Conservation (phyloP, 1,284 basidiomycete genomes). For the Mycosarcoma maydis region DNA sequence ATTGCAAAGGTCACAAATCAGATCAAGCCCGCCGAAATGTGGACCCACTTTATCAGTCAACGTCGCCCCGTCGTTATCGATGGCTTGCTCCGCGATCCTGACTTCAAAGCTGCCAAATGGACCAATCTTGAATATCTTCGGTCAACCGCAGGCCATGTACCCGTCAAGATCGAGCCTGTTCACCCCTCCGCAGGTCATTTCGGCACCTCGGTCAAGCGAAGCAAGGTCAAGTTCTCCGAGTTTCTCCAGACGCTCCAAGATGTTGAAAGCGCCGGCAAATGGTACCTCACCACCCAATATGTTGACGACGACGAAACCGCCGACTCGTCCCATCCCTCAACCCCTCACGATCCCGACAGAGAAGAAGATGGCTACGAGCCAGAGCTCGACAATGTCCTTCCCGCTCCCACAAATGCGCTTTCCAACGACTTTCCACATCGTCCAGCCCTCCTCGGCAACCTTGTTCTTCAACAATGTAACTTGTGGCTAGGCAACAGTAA, state of each 20-base stretch:
- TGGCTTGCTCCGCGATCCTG: conserved; percentile 46
- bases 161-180: conserved; percentile 64
- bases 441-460: conserved; percentile 56
- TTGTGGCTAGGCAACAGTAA: conserved; percentile 62
- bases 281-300: conserved; percentile 66
- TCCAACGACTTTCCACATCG: conserved; percentile 59
- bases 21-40: conserved; percentile 51
- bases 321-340: conserved; percentile 28
- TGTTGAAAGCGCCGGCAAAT: conserved; percentile 39
- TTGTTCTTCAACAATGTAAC: conserved; percentile 66
- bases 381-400: conserved; percentile 55
- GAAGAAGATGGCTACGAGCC: conserved; percentile 44
- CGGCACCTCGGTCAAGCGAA: conserved; percentile 55
- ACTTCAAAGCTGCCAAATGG: conserved; percentile 57
- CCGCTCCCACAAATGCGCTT: conserved; percentile 58
- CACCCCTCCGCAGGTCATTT: conserved; percentile 54
- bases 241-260: conserved; percentile 57
- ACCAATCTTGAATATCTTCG: conserved; percentile 55
- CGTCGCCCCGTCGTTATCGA: conserved; percentile 60
- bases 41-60: conserved; percentile 52
- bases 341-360: conserved; percentile 30
- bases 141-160: conserved; percentile 41
- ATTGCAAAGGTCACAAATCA: conserved; percentile 23
- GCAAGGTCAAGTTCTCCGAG: conserved; percentile 39
- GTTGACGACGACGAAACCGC: conserved; percentile 38